Base-by-base conservation (phyloP, 1,139 yeast genomes). In the Wickerhamomyces sp. region DNA sequence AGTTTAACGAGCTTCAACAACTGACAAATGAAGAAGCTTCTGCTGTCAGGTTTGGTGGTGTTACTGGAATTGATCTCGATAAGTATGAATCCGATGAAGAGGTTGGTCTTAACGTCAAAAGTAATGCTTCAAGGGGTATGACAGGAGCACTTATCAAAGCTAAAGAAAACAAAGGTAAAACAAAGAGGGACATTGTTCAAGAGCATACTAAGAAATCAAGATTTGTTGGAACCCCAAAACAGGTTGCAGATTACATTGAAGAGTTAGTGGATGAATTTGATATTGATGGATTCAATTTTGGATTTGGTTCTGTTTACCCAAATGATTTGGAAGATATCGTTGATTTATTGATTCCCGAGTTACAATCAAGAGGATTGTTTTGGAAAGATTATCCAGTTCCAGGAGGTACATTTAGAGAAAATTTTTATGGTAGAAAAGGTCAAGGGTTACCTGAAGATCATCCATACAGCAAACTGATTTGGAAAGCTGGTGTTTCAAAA, bases 21-120 rank as follows among this genome's bases (percentile, higher is more conserved):
- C 58, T 54, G 37, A 61, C 61, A 9, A 66, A 61, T 41, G 25
- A 54, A 14, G 66, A 61, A 35, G 66, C 66, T 10, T 62, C 62
- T n/a, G 63, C 57, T 35, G 66, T 65, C 1, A 47, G 61, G 23
- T 58, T 62, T 37, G 62, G 62, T 17, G 57, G 61, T 55, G n/a
- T n/a, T n/a, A 46, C 55, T 4, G 62, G 62, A 3, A 46, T 55
- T 12, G 61, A 58, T 28, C 39, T 58, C 21, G 46, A 51, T 28
- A 43, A 49, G 21, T 54, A 46, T 32, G 51, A 33, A 9, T 54
- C 52, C 37, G 62, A 59, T 32, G 60, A 59, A 28, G 59, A n/a
- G n/a, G n/a, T n/a, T n/a, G n/a, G n/a, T n/a, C n/a, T n/a, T n/a
- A n/a, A 55, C 20, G 38, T 57, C 20, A 35, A 49, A 9, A 41